Percentiles rank a stretch among this genome's conserved stretches.
Conservation (phyloP, 345 rosid species). For the Citropsis articulata region DNA sequence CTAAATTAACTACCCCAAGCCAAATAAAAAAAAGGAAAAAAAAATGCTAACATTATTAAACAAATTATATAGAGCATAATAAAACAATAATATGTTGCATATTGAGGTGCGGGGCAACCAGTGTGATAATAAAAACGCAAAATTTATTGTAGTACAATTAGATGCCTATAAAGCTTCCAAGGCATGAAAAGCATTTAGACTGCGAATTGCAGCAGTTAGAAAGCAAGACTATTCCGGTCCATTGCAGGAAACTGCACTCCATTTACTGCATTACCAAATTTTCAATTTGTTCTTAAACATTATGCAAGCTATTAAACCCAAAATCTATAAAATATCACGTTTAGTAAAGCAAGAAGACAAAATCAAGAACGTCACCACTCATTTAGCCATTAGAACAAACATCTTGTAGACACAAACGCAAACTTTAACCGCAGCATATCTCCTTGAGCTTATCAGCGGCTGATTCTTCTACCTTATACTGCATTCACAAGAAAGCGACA, state of each 20-base stretch:
- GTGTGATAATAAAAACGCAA: not conserved
- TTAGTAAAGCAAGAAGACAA: not conserved
- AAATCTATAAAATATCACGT: not conserved
- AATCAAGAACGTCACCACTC: not conserved
- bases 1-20: not conserved
- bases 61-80: not conserved
- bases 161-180: not conserved
- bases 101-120: not conserved
- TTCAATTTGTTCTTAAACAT: not conserved
- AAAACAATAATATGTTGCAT: no score
- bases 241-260: not conserved
- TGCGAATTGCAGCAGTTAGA: not conserved
- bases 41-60: not conserved
- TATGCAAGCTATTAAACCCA: not conserved
- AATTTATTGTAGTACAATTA: not conserved
- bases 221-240: not conserved
- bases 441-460: conserved; percentile 57
- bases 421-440: conserved; percentile 38
- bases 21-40: not conserved
- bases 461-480: conserved; percentile 85
- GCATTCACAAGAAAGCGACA: conserved; percentile 14
- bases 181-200: not conserved
- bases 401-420: conserved; percentile 20
- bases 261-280: not conserved
- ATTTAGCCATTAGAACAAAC: conserved; percentile 46